Evolutionary conservation across 2,329 filamentous ascomycete genomes (phyloP), one percentile per base, ranked within the genome.

Genomic region (Zasmidium angulare): DNA sequence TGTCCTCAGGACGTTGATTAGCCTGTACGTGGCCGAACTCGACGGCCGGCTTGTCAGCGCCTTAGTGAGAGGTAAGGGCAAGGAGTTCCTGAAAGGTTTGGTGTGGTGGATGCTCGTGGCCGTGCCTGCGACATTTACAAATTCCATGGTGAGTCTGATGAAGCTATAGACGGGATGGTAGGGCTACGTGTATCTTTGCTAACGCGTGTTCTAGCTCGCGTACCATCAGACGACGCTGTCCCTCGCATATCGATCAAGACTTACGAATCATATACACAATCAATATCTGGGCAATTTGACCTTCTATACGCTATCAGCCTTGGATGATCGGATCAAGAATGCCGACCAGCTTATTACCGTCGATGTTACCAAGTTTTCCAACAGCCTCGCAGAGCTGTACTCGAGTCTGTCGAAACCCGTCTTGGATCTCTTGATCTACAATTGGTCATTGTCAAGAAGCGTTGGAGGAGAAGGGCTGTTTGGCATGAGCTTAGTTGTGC

Each of bases 91-190:
- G 68, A 87, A 88, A 67, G 87, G 91, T 0, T 87, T 99, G 68
- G 85, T 96, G 4, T 97, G 93, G 92, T 99, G 95, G 95, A 99
- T 99, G 95, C 75, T 93, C 56, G 95, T 99, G 66, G 93, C 95
- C 23, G 84, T 99, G 17, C 95, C 95, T 10, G 95, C 95, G 1
- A 98, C 95, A 4, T 76, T 98, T 74, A 99, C 95, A 46, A 99
- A 99, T 74, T 97, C 93, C 0, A 99, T 99, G 95, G 90, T 95
- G 76, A 75, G 85, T 74, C 56, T 46, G 10, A 43, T 46, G 6
- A 1, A 49, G 12, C 2, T n/a, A 24, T 21, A 17, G 23, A 52
- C 14, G 14, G 2, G 20, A 7, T n/a, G n/a, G n/a, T n/a, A n/a
- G n/a, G n/a, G n/a, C n/a, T n/a, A 36, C 19, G 26, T 29, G 7